Conservation (phyloP, 129 eudicot genomes). For the Pittosporum tobira region DNA sequence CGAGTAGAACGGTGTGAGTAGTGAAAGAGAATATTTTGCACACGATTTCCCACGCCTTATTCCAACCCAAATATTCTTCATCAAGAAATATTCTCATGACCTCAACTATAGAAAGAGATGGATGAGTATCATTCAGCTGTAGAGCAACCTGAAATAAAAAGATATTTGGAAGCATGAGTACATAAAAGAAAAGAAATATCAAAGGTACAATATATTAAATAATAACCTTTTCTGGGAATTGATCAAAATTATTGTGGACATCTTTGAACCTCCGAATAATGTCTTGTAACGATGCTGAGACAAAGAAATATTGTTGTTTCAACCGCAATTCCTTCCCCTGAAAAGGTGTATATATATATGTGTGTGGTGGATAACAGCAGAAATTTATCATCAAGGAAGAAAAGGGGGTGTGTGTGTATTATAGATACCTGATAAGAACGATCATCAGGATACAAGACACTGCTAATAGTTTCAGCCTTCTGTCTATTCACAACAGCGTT, state of each 20-base stretch:
- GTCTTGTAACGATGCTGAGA: conserved; percentile 53
- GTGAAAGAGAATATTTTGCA: conserved; percentile 39
- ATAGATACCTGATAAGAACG: conserved; percentile 48
- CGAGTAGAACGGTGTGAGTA: conserved; percentile 38
- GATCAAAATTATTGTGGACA: conserved; percentile 36
- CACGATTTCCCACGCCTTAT: conserved; percentile 35
- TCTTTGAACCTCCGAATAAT: conserved; percentile 53
- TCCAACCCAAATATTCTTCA: conserved; percentile 53
- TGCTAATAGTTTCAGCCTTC: conserved; percentile 55
- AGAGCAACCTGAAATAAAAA: conserved; percentile 43
- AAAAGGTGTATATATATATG: conserved; percentile 8
- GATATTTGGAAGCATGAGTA: conserved; percentile 10
- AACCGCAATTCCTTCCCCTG: conserved; percentile 56
- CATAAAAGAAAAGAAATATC: not conserved
- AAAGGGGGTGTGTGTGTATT: not conserved
- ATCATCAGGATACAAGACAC: conserved; percentile 53
- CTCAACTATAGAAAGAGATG: conserved; percentile 47
- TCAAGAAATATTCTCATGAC: conserved; percentile 50
- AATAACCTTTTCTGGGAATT: conserved; percentile 41
- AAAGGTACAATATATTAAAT: conserved; percentile 5
- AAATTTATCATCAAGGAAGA: not conserved
- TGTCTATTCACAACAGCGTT: conserved; percentile 53
- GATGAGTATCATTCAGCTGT: conserved; percentile 53
- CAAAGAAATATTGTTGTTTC: conserved; percentile 58
- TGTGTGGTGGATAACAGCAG: not conserved